A percentile compares a stretch with the other conserved stretches of the same genome.
These are phyloP conservation scores for Phaeotremella skinneri DNA, from an alignment of 768 basidiomycete genomes.

Conservation along the genomic window DNA sequence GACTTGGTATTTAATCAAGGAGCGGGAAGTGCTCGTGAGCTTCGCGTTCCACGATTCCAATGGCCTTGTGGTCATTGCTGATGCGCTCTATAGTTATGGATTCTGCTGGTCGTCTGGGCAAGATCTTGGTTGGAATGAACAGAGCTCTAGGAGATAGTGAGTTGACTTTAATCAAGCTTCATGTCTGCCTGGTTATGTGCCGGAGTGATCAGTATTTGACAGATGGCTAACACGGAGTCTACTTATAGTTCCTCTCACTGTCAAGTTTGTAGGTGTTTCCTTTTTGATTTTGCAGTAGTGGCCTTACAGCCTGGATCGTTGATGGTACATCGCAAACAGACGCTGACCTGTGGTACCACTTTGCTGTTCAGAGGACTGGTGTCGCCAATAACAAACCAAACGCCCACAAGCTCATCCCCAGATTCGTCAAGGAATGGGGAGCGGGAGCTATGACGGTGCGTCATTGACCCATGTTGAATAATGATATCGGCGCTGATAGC, in stretches of 20 bases:
- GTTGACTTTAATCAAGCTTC: constrained; percentile 2
- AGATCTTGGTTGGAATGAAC: constrained; percentile 87
- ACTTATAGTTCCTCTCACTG: constrained; percentile 62
- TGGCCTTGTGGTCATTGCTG: constrained; percentile 3
- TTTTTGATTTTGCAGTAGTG: background rate
- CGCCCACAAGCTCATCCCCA: constrained; percentile 86
- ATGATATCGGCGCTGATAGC: no score
- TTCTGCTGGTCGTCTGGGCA: constrained; percentile 73
- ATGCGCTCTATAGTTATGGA: constrained; percentile 67
- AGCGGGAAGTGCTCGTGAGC: constrained; percentile 82
- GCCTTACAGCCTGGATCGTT: background rate
- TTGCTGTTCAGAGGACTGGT: constrained; percentile 72
- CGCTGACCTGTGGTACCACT: constrained; percentile 64
- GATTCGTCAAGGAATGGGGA: constrained; percentile 61
- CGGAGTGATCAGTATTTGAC: background rate
- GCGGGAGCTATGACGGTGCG: constrained; percentile 60
- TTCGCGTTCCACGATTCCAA: background rate
- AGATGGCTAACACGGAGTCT: background rate
- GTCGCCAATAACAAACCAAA: constrained; percentile 80
- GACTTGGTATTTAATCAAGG: constrained; percentile 90
- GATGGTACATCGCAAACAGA: background rate
- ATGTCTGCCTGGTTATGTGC: background rate
- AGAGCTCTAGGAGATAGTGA: constrained; percentile 72
- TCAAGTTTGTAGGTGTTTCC: constrained; percentile 48
- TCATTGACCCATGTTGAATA: no score